A percentile compares a stretch with the other conserved stretches of the same genome.
Conservation (phyloP, 441 rosid genomes). For the Gossypium schwendimanii region DNA sequence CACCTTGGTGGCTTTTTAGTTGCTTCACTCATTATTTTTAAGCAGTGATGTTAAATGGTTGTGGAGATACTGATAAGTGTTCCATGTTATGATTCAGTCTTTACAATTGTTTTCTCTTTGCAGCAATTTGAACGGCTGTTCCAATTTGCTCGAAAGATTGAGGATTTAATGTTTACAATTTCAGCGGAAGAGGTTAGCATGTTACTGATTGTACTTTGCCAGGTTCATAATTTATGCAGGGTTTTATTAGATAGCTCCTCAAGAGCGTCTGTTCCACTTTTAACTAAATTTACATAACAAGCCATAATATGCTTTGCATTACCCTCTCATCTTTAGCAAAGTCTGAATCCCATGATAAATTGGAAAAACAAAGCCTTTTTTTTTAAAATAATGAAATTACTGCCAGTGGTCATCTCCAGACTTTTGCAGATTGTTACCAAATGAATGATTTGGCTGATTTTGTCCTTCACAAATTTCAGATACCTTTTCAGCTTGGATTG, state of each 20-base stretch:
- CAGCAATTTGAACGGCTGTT: constrained; percentile 97
- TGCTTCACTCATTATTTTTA: background rate
- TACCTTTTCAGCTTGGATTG: constrained; percentile 92
- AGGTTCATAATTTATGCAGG: background rate
- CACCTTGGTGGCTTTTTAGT: constrained; percentile 5
- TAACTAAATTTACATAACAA: background rate
- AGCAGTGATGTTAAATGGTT: background rate
- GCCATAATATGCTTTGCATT: background rate
- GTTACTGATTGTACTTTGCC: background rate
- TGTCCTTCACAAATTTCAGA: constrained; percentile 36
- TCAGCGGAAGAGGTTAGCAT: constrained; percentile 83
- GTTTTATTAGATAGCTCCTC: constrained; percentile 1
- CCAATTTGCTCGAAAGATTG: constrained; percentile 84
- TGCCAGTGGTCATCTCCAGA: background rate
- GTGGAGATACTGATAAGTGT: background rate
- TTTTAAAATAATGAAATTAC: background rate
- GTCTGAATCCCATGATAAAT: background rate
- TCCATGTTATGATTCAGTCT: constrained; percentile 6
- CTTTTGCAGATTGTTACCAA: background rate
- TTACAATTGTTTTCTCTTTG: constrained; percentile 22
- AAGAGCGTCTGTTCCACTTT: background rate
- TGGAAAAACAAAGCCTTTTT: background rate
- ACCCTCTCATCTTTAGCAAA: background rate
- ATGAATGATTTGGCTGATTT: constrained; percentile 10
- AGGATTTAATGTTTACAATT: constrained; percentile 91